A percentile compares a stretch with the other conserved stretches of the same genome.
These are phyloP conservation scores for Russula compacta DNA, from an alignment of 768 basidiomycete genomes.

Conservation along the genomic window DNA sequence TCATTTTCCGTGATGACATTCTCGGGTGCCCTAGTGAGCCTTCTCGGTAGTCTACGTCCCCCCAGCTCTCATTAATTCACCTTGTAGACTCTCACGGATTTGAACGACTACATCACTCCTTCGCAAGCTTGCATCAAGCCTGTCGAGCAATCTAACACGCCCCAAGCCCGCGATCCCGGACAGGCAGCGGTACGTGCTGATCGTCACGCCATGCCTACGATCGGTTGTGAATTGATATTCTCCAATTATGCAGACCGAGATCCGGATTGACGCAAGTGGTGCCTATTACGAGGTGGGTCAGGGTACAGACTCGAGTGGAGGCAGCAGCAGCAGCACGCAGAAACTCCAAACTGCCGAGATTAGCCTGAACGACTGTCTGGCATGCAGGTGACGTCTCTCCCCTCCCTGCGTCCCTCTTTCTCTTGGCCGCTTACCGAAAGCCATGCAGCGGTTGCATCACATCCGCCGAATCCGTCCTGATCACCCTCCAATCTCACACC, in stretches of 20 bases:
- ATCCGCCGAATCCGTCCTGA: slow-evolving; percentile 93
- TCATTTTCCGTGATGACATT: slow-evolving; percentile 4
- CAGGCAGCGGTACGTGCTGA: slow-evolving; percentile 34
- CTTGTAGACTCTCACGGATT: slow-evolving; percentile 74
- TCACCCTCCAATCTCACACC: slow-evolving; percentile 89
- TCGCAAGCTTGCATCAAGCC: slow-evolving; percentile 98
- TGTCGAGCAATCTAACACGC: slow-evolving; percentile 46
- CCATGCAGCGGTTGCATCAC: slow-evolving; percentile 86
- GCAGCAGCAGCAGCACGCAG: slow-evolving; percentile 25
- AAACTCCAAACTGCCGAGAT: slow-evolving; percentile 93
- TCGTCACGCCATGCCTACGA: neutral
- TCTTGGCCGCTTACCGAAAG: neutral
- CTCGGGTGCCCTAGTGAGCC: slow-evolving; percentile 13
- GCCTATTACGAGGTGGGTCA: slow-evolving; percentile 75
- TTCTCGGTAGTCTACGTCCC: neutral
- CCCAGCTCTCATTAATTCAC: neutral
- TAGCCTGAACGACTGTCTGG: slow-evolving; percentile 93
- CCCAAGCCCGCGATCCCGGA: slow-evolving; percentile 32
- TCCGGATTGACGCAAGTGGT: slow-evolving; percentile 76
- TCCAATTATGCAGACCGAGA: slow-evolving; percentile 68
- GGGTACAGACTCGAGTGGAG: slow-evolving; percentile 15
- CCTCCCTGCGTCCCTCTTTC: neutral
- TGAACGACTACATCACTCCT: slow-evolving; percentile 96
- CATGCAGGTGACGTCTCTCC: slow-evolving; percentile 66
- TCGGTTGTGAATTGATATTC: slow-evolving; percentile 16